Percentiles rank a stretch among this genome's conserved stretches.
Conservation (phyloP, 2,329 filamentous ascomycete species). For the Nothopassalora personata region DNA sequence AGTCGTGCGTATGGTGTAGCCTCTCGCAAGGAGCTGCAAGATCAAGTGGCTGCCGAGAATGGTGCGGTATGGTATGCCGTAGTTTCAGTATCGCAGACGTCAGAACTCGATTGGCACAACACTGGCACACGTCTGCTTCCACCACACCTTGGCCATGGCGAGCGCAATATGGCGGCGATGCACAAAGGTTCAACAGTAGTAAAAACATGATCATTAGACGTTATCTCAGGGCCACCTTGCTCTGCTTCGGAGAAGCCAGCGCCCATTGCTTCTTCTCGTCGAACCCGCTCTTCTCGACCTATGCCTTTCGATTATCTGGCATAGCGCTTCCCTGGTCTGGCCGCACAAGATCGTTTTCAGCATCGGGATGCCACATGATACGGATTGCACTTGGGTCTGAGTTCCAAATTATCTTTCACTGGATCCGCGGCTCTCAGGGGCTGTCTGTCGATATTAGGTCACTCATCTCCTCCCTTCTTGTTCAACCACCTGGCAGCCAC, state of each 20-base stretch:
- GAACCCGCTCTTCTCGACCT: background rate
- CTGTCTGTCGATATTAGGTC: too few relatives aligned
- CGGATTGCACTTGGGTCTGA: too few relatives aligned
- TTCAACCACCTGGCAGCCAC: background rate
- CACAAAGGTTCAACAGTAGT: background rate
- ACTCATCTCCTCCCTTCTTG: too few relatives aligned
- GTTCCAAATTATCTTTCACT: too few relatives aligned
- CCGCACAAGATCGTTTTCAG: too few relatives aligned
- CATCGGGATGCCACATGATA: too few relatives aligned
- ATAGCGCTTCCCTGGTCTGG: too few relatives aligned
- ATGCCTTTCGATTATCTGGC: too few relatives aligned
- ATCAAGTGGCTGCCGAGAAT: constrained; percentile 29
- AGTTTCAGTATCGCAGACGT: background rate
- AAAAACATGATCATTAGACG: constrained; percentile 5
- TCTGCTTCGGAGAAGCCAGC: too few relatives aligned
- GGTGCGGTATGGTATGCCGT: background rate
- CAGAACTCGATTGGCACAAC: background rate
- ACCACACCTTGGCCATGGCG: constrained; percentile 13
- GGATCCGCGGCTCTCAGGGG: too few relatives aligned
- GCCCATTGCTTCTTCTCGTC: background rate
- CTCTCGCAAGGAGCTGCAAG: constrained; percentile 22
- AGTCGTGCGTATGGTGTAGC: constrained; percentile 31
- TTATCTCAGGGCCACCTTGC: background rate
- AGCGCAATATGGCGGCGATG: constrained; percentile 14
- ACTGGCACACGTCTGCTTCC: background rate